These are phyloP conservation scores for Senecio squalidus DNA, from an alignment of 140 eudicot species.

Conservation along the genomic window DNA sequence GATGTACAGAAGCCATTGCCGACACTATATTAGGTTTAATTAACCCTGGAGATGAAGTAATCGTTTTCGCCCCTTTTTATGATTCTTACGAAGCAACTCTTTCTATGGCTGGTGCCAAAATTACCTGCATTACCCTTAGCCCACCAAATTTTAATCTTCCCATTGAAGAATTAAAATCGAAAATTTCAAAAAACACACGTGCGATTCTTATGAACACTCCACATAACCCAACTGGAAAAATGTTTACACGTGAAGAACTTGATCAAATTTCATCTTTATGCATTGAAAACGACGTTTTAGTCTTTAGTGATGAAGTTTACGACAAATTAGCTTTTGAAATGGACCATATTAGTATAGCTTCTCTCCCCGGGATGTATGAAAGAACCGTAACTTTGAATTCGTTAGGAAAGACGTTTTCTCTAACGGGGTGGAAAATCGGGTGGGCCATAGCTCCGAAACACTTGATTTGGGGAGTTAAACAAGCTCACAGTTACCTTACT, in stretches of 20 bases:
- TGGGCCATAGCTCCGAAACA: slow-evolving; percentile 98
- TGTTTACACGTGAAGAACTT: slow-evolving; percentile 79
- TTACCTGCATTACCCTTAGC: slow-evolving; percentile 61
- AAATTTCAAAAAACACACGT: slow-evolving; percentile 67
- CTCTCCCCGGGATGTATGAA: slow-evolving; percentile 96
- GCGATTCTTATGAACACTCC: slow-evolving; percentile 92
- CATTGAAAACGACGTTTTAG: slow-evolving; percentile 81
- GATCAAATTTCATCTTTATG: slow-evolving; percentile 59
- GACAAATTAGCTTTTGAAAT: slow-evolving; percentile 87
- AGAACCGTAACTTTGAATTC: slow-evolving; percentile 87
- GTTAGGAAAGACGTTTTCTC: slow-evolving; percentile 85
- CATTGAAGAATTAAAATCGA: slow-evolving; percentile 64
- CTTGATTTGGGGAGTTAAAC: slow-evolving; percentile 85
- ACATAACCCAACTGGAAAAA: slow-evolving; percentile 96
- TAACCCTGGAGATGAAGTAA: slow-evolving; percentile 93
- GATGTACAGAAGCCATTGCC: slow-evolving; percentile 98
- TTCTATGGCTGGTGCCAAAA: slow-evolving; percentile 94
- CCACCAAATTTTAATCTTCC: slow-evolving; percentile 85
- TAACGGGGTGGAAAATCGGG: slow-evolving; percentile 98
- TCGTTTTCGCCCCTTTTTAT: slow-evolving; percentile 88
- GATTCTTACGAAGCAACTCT: slow-evolving; percentile 92
- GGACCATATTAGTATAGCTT: slow-evolving; percentile 89
- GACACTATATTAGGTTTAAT: slow-evolving; percentile 89
- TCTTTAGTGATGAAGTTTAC: slow-evolving; percentile 86
- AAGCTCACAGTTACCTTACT: slow-evolving; percentile 83